Conservation (phyloP, 1,139 yeast species). For the Sugiyamaella neomexicana region DNA sequence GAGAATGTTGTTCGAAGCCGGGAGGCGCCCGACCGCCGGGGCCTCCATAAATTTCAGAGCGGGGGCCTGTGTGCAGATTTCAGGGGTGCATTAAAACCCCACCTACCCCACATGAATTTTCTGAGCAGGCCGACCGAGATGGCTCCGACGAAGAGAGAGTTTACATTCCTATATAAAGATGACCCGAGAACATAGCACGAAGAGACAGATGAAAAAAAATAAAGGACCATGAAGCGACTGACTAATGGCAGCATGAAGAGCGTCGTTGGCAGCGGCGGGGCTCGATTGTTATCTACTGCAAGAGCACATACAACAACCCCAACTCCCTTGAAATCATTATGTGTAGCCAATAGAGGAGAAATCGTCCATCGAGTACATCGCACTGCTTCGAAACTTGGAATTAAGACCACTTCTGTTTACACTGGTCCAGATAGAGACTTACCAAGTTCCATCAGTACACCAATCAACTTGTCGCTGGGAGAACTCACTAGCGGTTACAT, state of each 20-base stretch:
- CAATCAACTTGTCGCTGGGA: slow-evolving; percentile 43
- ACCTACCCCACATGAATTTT: not conserved
- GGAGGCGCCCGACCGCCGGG: not conserved
- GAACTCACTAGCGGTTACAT: slow-evolving; percentile 47
- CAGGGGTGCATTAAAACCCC: not conserved
- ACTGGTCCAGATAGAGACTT: slow-evolving; percentile 48
- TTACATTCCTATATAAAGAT: not conserved
- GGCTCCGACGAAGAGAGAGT: not conserved
- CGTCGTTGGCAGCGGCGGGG: not conserved
- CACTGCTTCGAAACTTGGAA: slow-evolving; percentile 44
- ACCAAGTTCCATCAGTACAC: slow-evolving; percentile 44
- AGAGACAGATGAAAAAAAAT: not conserved
- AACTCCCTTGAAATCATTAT: slow-evolving; percentile 39
- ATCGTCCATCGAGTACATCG: slow-evolving; percentile 48
- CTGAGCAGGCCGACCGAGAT: not conserved
- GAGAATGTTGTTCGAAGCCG: too few relatives aligned
- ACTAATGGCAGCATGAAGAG: slow-evolving; percentile 1
- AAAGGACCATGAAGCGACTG: slow-evolving; percentile 1
- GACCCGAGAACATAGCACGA: not conserved
- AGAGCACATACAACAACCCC: slow-evolving; percentile 11
- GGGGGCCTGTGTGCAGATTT: not conserved
- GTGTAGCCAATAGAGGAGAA: slow-evolving; percentile 52
- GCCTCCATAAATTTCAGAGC: not conserved
- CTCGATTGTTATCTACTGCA: not conserved
- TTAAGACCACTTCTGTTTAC: slow-evolving; percentile 46